These are phyloP conservation scores for Hura crepitans DNA, from an alignment of 441 rosid species.

Conservation along the genomic window DNA sequence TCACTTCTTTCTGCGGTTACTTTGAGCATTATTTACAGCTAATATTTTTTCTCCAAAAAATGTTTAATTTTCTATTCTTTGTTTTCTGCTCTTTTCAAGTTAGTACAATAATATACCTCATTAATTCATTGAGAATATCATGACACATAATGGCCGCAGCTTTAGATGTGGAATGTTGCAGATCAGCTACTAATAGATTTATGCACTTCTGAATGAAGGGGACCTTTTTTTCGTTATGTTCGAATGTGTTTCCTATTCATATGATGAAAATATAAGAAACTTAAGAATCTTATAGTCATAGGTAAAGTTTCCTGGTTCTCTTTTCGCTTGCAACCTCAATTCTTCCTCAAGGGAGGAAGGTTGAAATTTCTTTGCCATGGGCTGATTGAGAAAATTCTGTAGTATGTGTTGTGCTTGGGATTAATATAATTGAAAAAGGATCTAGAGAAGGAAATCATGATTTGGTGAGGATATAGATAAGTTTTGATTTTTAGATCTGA, in stretches of 20 bases:
- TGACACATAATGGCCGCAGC: neutral
- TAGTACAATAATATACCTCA: too few relatives aligned
- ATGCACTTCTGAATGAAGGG: too few relatives aligned
- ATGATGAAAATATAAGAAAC: too few relatives aligned
- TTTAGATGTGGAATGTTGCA: neutral
- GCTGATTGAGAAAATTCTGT: neutral
- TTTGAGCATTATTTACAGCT: neutral
- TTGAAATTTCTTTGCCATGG: neutral
- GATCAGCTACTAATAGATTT: too few relatives aligned
- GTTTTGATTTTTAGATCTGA: neutral
- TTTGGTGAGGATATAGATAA: neutral
- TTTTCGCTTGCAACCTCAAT: neutral
- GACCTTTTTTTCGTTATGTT: too few relatives aligned
- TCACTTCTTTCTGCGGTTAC: neutral
- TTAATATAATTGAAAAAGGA: neutral
- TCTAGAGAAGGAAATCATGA: neutral
- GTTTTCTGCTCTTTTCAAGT: neutral
- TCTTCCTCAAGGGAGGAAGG: neutral
- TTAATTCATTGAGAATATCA: too few relatives aligned
- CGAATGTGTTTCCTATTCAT: too few relatives aligned
- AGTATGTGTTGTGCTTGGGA: neutral
- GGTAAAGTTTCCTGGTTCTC: neutral
- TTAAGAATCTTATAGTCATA: neutral
- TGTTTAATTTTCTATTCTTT: neutral
- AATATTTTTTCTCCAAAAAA: neutral